These are phyloP conservation scores for Durotheca rogersii DNA, from an alignment of 495 filamentous ascomycete genomes.

Conservation along the genomic window DNA sequence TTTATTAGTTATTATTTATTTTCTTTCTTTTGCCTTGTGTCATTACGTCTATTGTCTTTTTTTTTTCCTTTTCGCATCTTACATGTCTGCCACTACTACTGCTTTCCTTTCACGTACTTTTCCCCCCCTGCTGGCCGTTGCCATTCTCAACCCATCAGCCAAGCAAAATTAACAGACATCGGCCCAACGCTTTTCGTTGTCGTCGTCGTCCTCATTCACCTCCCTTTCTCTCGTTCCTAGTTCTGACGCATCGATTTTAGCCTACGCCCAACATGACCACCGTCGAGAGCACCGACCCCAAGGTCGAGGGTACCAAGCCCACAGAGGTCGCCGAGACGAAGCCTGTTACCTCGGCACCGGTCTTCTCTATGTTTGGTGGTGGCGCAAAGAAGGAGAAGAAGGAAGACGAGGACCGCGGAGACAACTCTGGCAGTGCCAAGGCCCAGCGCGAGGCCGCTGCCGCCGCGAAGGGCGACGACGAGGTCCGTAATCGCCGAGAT, in stretches of 20 bases:
- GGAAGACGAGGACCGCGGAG: slow-evolving; percentile 68
- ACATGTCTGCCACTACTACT: neutral
- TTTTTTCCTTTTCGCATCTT: no score
- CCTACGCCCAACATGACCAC: slow-evolving; percentile 41
- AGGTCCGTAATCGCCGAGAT: slow-evolving; percentile 43
- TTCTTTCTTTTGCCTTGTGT: no score
- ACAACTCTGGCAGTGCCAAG: slow-evolving; percentile 85
- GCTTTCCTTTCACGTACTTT: neutral
- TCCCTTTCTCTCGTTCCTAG: neutral
- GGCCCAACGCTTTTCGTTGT: neutral
- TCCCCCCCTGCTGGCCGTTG: neutral
- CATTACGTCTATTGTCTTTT: no score
- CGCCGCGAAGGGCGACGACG: slow-evolving; percentile 50
- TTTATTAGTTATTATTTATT: neutral
- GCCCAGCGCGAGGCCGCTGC: slow-evolving; percentile 69
- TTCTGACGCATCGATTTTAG: slow-evolving; percentile 17
- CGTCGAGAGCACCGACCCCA: slow-evolving; percentile 46
- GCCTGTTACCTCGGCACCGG: slow-evolving; percentile 48
- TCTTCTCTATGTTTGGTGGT: slow-evolving; percentile 98
- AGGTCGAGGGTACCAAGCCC: slow-evolving; percentile 40
- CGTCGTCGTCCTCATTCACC: neutral
- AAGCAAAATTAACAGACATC: neutral
- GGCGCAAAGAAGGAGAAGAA: slow-evolving; percentile 83
- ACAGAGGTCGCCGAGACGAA: slow-evolving; percentile 37
- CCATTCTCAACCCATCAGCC: neutral